Evolutionary conservation across 2,329 filamentous ascomycete species (phyloP).

Genomic region (Gnomoniopsis sp.): DNA sequence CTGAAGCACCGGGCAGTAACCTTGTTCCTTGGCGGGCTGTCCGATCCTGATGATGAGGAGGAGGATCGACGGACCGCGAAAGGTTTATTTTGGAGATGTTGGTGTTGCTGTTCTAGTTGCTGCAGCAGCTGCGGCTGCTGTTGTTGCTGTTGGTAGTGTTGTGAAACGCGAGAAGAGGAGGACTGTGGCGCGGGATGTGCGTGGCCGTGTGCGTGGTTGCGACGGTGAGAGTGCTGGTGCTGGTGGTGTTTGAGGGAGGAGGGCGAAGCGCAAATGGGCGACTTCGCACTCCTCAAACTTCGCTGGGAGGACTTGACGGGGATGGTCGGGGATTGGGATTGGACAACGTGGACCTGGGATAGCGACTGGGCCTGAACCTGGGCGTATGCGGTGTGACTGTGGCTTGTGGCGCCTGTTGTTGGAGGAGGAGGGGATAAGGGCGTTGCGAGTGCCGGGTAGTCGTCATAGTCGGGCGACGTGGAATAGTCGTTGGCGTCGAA

Average conservation of each 20-base stretch:
- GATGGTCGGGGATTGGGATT: slow-evolving; percentile 6
- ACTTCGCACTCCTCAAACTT: slow-evolving; percentile 3
- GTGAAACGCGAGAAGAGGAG: neutral
- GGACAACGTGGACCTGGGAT: no score
- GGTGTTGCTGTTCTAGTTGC: no score
- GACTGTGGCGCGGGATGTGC: slow-evolving; percentile 21
- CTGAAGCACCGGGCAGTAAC: slow-evolving; percentile 4
- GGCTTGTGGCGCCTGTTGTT: neutral
- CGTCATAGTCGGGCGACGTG: neutral
- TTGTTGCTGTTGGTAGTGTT: neutral
- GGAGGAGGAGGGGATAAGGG: slow-evolving; percentile 11
- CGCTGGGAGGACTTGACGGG: slow-evolving; percentile 16
- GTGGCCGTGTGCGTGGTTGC: slow-evolving; percentile 12
- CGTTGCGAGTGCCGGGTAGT: slow-evolving; percentile 7
- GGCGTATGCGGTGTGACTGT: neutral
- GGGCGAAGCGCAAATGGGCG: slow-evolving; percentile 10
- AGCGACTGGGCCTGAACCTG: neutral
- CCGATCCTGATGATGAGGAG: neutral
- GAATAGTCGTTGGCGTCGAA: slow-evolving; percentile 4
- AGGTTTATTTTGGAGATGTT: no score
- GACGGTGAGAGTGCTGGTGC: slow-evolving; percentile 10
- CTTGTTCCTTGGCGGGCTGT: slow-evolving; percentile 4
- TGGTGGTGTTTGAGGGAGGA: slow-evolving; percentile 15
- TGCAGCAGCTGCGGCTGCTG: no score
- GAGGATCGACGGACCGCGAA: slow-evolving; percentile 21